These are phyloP conservation scores for Solanum lignicaule DNA, from an alignment of 257 asterid genomes.

Conservation along the genomic window DNA sequence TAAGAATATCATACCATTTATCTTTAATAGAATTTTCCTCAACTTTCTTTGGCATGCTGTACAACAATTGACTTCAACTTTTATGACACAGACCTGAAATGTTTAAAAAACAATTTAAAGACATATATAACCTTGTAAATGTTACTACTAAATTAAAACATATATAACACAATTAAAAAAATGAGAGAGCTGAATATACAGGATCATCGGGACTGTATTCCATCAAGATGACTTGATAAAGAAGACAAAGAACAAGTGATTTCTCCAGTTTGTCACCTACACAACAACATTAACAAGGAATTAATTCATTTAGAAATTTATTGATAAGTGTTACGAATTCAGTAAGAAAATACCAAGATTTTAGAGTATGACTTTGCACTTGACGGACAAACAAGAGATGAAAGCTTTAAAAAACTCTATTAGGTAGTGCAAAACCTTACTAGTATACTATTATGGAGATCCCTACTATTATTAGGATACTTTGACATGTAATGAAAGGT, in stretches of 20 bases:
- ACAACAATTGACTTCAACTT: constrained; percentile 7
- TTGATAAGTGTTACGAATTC: background rate
- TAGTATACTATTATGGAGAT: background rate
- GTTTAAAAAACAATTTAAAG: background rate
- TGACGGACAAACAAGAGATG: background rate
- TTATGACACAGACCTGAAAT: constrained; percentile 4
- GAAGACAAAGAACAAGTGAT: background rate
- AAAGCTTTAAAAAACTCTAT: background rate
- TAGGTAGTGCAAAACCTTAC: background rate
- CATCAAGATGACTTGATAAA: background rate
- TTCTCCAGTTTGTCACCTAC: background rate
- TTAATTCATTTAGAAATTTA: background rate
- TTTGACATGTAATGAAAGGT: background rate
- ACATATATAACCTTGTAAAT: background rate
- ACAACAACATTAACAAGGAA: background rate
- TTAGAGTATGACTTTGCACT: background rate
- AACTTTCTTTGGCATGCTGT: background rate
- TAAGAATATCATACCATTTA: background rate
- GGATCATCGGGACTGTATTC: background rate
- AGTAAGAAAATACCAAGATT: background rate
- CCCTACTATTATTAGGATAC: background rate
- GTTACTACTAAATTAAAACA: background rate
- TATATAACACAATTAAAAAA: background rate
- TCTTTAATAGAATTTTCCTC: background rate
- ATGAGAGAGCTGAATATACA: background rate